phyloP scores from a whole-genome alignment of 2,329 filamentous ascomycete genomes.

The Fusarium agapanthi region DNA sequence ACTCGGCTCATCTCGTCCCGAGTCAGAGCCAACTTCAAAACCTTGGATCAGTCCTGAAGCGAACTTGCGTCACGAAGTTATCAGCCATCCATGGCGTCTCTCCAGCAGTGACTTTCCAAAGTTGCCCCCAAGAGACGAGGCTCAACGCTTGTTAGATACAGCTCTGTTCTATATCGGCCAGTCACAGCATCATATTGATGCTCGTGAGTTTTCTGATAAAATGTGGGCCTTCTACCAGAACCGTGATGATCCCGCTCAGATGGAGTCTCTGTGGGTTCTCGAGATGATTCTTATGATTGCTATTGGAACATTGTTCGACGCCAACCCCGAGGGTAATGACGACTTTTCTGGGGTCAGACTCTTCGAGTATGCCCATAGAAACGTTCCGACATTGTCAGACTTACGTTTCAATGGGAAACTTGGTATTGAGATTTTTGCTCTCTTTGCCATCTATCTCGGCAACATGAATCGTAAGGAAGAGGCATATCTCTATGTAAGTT shows the following conservation, averaged over 20 bases:
- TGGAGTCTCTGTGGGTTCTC: constrained; percentile 37
- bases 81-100: constrained; percentile 33
- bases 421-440: constrained; percentile 43
- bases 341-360: constrained; percentile 34
- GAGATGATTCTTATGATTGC: constrained; percentile 42
- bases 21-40: constrained; percentile 21
- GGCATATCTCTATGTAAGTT: constrained; percentile 39
- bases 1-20: constrained; percentile 29
- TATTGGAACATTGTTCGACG: constrained; percentile 39
- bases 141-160: constrained; percentile 34
- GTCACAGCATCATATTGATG: constrained; percentile 41
- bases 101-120: constrained; percentile 37
- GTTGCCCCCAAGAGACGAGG: constrained; percentile 34
- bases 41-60: constrained; percentile 31
- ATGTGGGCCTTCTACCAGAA: constrained; percentile 42
- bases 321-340: constrained; percentile 38
- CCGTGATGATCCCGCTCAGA: constrained; percentile 31
- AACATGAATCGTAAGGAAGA: constrained; percentile 41
- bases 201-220: constrained; percentile 40
- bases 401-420: constrained; percentile 39
- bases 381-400: constrained; percentile 41
- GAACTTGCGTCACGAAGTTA: constrained; percentile 22
- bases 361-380: constrained; percentile 42
- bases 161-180: constrained; percentile 41
- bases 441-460: constrained; percentile 39